Percentiles rank a stretch among this genome's conserved stretches.
Conservation (phyloP, 2,329 filamentous ascomycete species). For the Aspergillaceae sp. region DNA sequence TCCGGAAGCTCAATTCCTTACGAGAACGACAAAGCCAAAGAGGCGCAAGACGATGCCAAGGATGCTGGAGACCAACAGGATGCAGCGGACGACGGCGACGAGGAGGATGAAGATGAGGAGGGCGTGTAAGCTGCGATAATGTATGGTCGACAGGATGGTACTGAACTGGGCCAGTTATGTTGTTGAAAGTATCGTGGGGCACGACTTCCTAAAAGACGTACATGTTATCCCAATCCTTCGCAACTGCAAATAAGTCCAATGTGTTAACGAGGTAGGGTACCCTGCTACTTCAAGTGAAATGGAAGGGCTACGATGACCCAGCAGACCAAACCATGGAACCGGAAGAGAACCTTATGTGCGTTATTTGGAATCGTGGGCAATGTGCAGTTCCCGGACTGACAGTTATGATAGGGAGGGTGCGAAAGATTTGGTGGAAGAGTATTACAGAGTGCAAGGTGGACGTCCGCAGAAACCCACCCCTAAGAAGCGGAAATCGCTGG, state of each 20-base stretch:
- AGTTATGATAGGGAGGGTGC: conserved; percentile 27
- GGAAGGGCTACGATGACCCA: conserved; percentile 38
- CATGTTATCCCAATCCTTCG: conserved; percentile 2
- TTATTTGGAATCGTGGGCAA: not conserved
- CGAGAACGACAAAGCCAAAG: conserved; percentile 18
- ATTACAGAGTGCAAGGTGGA: conserved; percentile 36
- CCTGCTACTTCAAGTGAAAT: conserved; percentile 38
- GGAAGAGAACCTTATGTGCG: conserved; percentile 37
- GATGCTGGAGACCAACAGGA: conserved; percentile 12
- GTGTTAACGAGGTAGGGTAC: conserved; percentile 24
- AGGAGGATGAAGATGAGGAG: conserved; percentile 27
- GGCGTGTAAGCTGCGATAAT: conserved; percentile 23
- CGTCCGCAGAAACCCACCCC: conserved; percentile 24
- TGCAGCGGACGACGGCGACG: conserved; percentile 19
- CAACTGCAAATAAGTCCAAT: not conserved
- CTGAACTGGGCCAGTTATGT: conserved; percentile 25
- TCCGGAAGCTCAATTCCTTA: conserved; percentile 31
- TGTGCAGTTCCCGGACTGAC: conserved; percentile 9
- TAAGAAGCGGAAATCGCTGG: conserved; percentile 29
- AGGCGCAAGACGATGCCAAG: conserved; percentile 6
- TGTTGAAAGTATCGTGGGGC: conserved; percentile 33
- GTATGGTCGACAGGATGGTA: conserved; percentile 4
- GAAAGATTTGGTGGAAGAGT: conserved; percentile 31
- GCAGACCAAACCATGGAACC: conserved; percentile 40
- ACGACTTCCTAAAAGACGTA: conserved; percentile 28